Conservation (phyloP, 805 yeast species). For the Suhomyces vadensis region DNA sequence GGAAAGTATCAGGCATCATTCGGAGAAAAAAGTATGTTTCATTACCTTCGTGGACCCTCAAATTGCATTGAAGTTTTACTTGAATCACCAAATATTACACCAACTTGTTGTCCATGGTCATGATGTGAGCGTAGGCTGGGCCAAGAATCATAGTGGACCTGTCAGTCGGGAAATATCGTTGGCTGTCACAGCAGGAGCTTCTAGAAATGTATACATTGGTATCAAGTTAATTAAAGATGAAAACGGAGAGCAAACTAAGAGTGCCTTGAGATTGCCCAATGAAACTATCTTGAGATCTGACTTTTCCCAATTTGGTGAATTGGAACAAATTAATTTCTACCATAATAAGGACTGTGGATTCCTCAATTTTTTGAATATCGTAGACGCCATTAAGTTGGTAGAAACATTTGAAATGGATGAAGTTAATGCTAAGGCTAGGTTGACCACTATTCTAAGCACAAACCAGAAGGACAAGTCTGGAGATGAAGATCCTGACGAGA, state of each 20-base stretch:
- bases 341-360: constrained; percentile 74
- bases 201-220: constrained; percentile 76
- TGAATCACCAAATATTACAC: constrained; percentile 55
- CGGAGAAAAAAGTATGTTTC: constrained; percentile 61
- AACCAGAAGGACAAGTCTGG: neutral
- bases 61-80: constrained; percentile 66
- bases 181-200: constrained; percentile 73
- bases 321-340: constrained; percentile 75
- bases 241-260: constrained; percentile 5
- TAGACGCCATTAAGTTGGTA: constrained; percentile 63
- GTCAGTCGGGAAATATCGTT: constrained; percentile 53
- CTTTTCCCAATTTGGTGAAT: constrained; percentile 63
- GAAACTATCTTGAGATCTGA: constrained; percentile 57
- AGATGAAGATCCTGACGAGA: constrained; percentile 34
- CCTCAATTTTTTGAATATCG: constrained; percentile 65
- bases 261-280: constrained; percentile 26
- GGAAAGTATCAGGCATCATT: constrained; percentile 54
- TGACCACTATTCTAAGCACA: constrained; percentile 55
- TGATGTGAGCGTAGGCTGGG: constrained; percentile 71
- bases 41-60: constrained; percentile 65
- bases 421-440: constrained; percentile 23
- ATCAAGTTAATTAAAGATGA: constrained; percentile 36
- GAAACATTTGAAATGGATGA: constrained; percentile 48
- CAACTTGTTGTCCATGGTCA: constrained; percentile 63
- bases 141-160: constrained; percentile 63